Conservation (phyloP, 2,329 filamentous ascomycete species). For the Dendryphion nanum region DNA sequence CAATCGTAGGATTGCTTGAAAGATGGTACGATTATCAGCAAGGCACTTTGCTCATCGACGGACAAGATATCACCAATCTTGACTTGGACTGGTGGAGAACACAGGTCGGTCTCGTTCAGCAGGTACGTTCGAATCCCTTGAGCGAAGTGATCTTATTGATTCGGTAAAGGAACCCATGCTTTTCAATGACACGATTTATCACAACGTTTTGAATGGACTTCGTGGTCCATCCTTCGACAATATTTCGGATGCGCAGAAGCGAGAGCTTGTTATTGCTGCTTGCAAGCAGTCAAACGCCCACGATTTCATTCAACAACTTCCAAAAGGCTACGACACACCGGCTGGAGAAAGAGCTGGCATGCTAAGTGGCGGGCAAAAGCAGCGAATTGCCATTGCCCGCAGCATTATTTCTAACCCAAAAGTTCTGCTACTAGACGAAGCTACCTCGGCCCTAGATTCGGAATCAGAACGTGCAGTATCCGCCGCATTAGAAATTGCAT, state of each 20-base stretch:
- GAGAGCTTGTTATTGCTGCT: constrained; percentile 52
- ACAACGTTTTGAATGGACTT: constrained; percentile 84
- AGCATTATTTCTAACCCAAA: constrained; percentile 85
- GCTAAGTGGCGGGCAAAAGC: constrained; percentile 87
- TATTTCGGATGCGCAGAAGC: constrained; percentile 58
- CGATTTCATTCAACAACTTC: constrained; percentile 77
- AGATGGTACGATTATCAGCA: constrained; percentile 3
- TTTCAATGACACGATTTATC: constrained; percentile 80
- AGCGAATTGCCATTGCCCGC: constrained; percentile 86
- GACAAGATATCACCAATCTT: constrained; percentile 71
- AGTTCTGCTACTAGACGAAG: constrained; percentile 85
- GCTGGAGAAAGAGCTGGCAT: constrained; percentile 89
- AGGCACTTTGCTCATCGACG: constrained; percentile 61
- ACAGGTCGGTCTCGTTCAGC: constrained; percentile 84
- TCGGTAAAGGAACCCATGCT: constrained; percentile 74
- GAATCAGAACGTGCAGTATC: constrained; percentile 36
- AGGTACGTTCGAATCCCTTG: too few relatives aligned
- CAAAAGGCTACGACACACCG: constrained; percentile 85
- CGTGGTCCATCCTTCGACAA: neutral
- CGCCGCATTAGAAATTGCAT: constrained; percentile 69
- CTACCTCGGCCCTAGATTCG: constrained; percentile 82
- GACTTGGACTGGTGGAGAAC: constrained; percentile 86
- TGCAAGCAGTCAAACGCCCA: constrained; percentile 80
- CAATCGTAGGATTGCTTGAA: constrained; percentile 76
- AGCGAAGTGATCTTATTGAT: neutral